Evolutionary conservation across 208 protist genomes (phyloP).

Genomic region (Porcisia deanei): DNA sequence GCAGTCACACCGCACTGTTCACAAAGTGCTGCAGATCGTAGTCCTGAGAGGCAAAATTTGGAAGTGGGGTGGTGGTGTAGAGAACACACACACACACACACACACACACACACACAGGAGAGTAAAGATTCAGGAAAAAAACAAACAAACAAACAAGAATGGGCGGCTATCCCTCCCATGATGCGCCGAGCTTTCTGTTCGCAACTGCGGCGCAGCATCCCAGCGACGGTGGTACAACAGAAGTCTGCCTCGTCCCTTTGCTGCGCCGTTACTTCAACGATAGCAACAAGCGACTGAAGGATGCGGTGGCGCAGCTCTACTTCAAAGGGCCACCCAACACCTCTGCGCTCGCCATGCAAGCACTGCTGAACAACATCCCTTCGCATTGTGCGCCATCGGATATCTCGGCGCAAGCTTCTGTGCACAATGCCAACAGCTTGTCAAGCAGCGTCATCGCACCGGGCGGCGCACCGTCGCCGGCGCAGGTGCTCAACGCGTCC

Average conservation of each 20-base stretch:
- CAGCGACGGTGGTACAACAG: constrained; percentile 40
- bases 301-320: constrained; percentile 47
- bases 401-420: constrained; percentile 6
- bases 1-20: too few species aligned
- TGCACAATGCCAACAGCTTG: constrained; percentile 7
- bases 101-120: neutral
- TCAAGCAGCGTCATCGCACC: constrained; percentile 1
- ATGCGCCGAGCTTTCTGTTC: constrained; percentile 78
- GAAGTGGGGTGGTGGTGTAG: too few species aligned
- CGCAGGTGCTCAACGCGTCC: neutral
- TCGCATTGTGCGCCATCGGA: constrained; percentile 8
- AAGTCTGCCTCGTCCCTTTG: constrained; percentile 81
- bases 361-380: constrained; percentile 23
- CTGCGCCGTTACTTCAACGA: constrained; percentile 88
- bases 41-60: too few species aligned
- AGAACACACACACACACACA: neutral
- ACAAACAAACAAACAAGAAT: constrained; percentile 28
- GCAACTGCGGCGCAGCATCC: constrained; percentile 69
- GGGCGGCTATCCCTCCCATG: constrained; percentile 88
- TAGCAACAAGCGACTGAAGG: constrained; percentile 66
- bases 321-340: constrained; percentile 47
- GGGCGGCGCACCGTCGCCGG: neutral
- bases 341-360: constrained; percentile 29
- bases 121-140: too few species aligned
- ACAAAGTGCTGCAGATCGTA: too few species aligned